Conservation (phyloP, 495 filamentous ascomycete genomes). For the Aspergillus olivimuriae region DNA sequence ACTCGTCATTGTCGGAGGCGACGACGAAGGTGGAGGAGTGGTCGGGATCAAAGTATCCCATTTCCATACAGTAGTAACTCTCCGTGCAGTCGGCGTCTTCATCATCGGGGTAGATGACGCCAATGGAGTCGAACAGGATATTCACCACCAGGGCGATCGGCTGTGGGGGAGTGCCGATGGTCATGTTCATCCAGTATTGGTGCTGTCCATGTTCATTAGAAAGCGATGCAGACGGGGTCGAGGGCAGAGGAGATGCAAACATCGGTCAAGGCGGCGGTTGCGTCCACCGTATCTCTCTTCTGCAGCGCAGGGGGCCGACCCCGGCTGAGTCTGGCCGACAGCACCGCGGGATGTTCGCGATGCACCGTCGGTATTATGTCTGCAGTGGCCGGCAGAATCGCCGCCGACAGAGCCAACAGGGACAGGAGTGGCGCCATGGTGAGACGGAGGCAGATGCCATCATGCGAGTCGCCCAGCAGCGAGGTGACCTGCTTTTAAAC, state of each 20-base stretch:
- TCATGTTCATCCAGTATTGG: conserved; percentile 2
- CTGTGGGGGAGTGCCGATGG: conserved; percentile 5
- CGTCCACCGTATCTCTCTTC: neutral
- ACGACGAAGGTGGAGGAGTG: conserved; percentile 3
- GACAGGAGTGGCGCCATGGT: neutral
- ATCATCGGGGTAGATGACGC: neutral
- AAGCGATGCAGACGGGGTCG: neutral
- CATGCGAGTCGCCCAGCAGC: neutral
- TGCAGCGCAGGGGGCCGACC: neutral
- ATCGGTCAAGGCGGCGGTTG: neutral
- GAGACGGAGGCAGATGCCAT: neutral
- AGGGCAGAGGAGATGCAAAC: neutral
- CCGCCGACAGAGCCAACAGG: neutral
- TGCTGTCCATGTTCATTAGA: conserved; percentile 1
- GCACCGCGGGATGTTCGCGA: neutral
- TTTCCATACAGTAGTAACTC: neutral
- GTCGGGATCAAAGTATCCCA: conserved; percentile 1
- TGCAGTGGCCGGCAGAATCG: neutral
- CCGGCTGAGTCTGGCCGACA: neutral
- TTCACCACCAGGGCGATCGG: conserved; percentile 3
- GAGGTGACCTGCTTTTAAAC: neutral
- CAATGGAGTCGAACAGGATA: neutral
- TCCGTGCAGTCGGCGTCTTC: neutral
- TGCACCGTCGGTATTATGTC: neutral
- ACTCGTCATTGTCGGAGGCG: neutral